These are phyloP conservation scores for Aspergillus sclerotiicarbonarius DNA, from an alignment of 495 filamentous ascomycete genomes.

Conservation along the genomic window DNA sequence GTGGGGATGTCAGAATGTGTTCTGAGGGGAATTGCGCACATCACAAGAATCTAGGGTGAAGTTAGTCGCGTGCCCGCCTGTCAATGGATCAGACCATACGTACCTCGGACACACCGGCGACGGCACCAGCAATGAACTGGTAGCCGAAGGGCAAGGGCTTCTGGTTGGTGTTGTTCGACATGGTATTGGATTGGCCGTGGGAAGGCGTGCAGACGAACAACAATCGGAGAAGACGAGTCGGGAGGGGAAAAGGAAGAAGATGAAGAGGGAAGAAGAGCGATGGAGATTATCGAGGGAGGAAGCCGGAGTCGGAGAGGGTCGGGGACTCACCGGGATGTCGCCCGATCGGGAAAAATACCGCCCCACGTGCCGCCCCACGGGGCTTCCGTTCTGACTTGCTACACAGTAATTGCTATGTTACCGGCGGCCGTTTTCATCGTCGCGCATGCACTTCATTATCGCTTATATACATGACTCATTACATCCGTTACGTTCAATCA, in stretches of 20 bases:
- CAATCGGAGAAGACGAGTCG: neutral
- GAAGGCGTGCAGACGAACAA: neutral
- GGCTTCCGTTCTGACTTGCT: neutral
- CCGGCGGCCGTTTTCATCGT: too few relatives aligned
- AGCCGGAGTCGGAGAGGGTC: conserved; percentile 10
- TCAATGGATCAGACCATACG: conserved; percentile 27
- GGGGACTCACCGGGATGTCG: conserved; percentile 10
- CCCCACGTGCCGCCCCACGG: conserved; percentile 14
- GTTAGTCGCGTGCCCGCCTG: conserved; percentile 29
- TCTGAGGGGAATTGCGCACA: conserved; percentile 50
- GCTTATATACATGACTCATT: neutral
- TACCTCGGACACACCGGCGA: conserved; percentile 91
- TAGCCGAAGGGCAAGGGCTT: conserved; percentile 80
- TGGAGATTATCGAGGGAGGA: conserved; percentile 13
- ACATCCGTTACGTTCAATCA: conserved; percentile 2
- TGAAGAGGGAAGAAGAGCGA: conserved; percentile 16
- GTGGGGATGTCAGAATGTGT: neutral
- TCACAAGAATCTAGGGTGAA: conserved; percentile 69
- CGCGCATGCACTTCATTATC: too few relatives aligned
- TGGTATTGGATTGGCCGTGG: conserved; percentile 32
- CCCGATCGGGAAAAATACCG: conserved; percentile 9
- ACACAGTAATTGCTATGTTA: too few relatives aligned
- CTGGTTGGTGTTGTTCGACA: conserved; percentile 53
- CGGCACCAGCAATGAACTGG: conserved; percentile 84
- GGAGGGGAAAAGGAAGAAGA: neutral